phyloP scores from a whole-genome alignment of 2,329 filamentous ascomycete species.

The Pseudonectria foliicola region DNA sequence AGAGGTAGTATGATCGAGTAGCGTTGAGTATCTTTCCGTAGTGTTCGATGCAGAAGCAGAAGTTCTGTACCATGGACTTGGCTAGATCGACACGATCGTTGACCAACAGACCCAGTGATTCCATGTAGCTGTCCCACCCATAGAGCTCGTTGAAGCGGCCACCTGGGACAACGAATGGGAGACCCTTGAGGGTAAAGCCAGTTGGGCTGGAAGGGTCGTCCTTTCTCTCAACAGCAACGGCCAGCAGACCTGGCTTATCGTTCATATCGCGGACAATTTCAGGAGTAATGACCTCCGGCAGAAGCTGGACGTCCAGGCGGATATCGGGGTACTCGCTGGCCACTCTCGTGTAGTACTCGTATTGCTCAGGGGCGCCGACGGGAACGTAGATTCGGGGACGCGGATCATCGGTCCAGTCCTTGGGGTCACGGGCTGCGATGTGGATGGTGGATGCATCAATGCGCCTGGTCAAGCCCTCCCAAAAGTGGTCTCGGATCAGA shows the following conservation, averaged over 20 bases:
- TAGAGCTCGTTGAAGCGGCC: constrained; percentile 98
- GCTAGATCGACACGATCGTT: constrained; percentile 81
- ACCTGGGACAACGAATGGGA: constrained; percentile 95
- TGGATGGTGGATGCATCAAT: constrained; percentile 88
- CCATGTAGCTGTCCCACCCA: constrained; percentile 99
- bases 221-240: constrained; percentile 78
- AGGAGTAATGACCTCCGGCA: constrained; percentile 71
- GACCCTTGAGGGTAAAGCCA: constrained; percentile 64
- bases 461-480: constrained; percentile 80
- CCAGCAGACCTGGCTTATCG: constrained; percentile 78
- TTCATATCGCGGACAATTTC: constrained; percentile 80
- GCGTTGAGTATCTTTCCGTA: constrained; percentile 98
- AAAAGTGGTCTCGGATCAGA: constrained; percentile 84
- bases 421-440: constrained; percentile 79
- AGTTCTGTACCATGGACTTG: constrained; percentile 92
- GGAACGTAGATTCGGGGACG: constrained; percentile 90
- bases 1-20: constrained; percentile 91
- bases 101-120: constrained; percentile 79
- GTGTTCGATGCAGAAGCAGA: constrained; percentile 96
- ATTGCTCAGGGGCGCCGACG: constrained; percentile 74
- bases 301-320: constrained; percentile 75
- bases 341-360: constrained; percentile 79
- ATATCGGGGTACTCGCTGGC: constrained; percentile 75
- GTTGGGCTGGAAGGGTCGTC: constrained; percentile 51
- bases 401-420: constrained; percentile 90